Conservation (phyloP, 208 protist species). For the Dictyostelium gargantuum region DNA sequence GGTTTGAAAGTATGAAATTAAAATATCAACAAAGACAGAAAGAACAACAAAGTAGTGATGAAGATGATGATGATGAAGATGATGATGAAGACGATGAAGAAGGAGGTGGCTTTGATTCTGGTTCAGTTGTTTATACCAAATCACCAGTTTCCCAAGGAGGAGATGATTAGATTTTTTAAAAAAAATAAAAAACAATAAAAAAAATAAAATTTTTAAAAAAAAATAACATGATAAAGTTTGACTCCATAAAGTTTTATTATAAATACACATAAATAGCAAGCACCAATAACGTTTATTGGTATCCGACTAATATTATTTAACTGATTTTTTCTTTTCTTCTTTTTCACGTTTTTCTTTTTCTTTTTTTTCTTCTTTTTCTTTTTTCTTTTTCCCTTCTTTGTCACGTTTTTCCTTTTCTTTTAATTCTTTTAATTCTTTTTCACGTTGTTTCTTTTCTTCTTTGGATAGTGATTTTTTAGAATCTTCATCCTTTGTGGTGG, state of each 20-base stretch:
- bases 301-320: not conserved
- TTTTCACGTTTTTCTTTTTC: conserved; percentile 15
- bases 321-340: conserved; percentile 23
- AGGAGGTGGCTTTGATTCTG: conserved; percentile 9
- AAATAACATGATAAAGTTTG: too few relatives aligned
- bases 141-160: not conserved
- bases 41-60: not conserved
- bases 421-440: not conserved
- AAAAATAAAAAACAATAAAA: not conserved
- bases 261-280: not conserved
- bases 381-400: conserved; percentile 15
- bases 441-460: conserved; percentile 41
- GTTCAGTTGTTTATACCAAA: conserved; percentile 47
- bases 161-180: not conserved
- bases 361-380: not conserved
- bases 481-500: not conserved
- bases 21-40: not conserved
- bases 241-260: too few relatives aligned
- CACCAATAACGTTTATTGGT: too few relatives aligned
- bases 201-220: not conserved
- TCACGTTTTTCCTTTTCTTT: not conserved
- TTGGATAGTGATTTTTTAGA: not conserved
- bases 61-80: not conserved
- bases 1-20: conserved; percentile 24
- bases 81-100: not conserved